Percentiles rank a stretch among this genome's conserved stretches.
These are phyloP conservation scores for Bryoerythrophyllum caledonicum DNA, from an alignment of 225 moss, liverwort and hornwort genomes.

Conservation along the genomic window DNA sequence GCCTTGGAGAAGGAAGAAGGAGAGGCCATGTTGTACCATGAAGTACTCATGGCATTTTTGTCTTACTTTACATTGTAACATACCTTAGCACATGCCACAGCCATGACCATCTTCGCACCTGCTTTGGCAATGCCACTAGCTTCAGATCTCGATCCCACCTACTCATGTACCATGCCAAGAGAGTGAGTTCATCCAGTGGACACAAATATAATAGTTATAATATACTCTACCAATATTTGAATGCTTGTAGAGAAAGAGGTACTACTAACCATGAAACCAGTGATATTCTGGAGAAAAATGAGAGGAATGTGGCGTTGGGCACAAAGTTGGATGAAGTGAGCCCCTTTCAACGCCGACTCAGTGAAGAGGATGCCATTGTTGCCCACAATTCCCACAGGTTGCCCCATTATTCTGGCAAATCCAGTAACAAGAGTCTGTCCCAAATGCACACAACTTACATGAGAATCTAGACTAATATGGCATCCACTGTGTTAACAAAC, in stretches of 20 bases:
- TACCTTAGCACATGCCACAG: conserved; percentile 99
- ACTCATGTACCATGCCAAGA: conserved; percentile 31
- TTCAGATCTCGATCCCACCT: conserved; percentile 99
- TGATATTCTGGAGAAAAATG: conserved; percentile 94
- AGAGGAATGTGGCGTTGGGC: conserved; percentile 97
- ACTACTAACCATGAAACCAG: conserved; percentile 91
- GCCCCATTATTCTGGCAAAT: conserved; percentile 90
- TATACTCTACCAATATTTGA: neutral
- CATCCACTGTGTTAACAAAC: no score
- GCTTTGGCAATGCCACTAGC: conserved; percentile 99
- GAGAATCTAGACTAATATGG: neutral
- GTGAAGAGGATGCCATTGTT: conserved; percentile 98
- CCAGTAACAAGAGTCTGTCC: conserved; percentile 93
- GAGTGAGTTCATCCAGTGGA: neutral
- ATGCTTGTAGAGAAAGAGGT: conserved; percentile 12
- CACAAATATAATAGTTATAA: neutral
- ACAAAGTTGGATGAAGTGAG: conserved; percentile 97
- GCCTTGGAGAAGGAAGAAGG: no score
- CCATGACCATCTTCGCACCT: conserved; percentile 99
- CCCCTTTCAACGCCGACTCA: conserved; percentile 95
- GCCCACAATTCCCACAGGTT: conserved; percentile 83
- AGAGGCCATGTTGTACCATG: no score
- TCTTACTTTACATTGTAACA: neutral
- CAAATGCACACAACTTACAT: conserved; percentile 18
- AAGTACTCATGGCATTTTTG: no score